Evolutionary conservation across 202 grass and related monocot species (phyloP).

Genomic region (Schoenoplectus tabernaemontani): DNA sequence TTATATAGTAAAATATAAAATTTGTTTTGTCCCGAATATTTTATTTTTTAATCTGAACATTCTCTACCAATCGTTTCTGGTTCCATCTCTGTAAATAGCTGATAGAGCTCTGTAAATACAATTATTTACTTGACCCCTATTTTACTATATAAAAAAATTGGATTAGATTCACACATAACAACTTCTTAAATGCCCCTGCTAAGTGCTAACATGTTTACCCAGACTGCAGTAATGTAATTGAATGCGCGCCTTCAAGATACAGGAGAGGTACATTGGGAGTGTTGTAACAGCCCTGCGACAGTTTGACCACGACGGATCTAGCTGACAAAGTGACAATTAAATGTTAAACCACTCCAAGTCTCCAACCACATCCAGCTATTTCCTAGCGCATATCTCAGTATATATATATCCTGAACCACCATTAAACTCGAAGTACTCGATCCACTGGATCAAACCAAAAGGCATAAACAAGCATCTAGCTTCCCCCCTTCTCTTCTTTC

Average conservation of each 20-base stretch:
- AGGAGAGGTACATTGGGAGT: not conserved
- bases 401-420: not conserved
- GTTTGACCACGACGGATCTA: conserved; percentile 6
- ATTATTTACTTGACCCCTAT: too few species aligned
- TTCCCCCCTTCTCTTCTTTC: not conserved
- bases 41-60: too few species aligned
- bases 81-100: too few species aligned
- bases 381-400: not conserved
- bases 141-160: not conserved
- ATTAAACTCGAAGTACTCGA: conserved; percentile 6
- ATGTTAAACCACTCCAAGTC: conserved; percentile 5
- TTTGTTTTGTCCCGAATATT: too few species aligned
- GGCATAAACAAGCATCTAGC: not conserved
- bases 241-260: not conserved
- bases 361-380: conserved; percentile 3
- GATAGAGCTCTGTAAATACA: too few species aligned
- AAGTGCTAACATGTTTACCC: not conserved
- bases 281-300: not conserved
- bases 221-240: conserved; percentile 1
- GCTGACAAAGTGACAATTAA: not conserved
- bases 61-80: too few species aligned
- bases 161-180: not conserved
- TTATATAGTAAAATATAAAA: too few species aligned
- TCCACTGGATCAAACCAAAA: not conserved
- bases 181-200: not conserved